A percentile compares a stretch with the other conserved stretches of the same genome.
Evolutionary conservation across 202 grass and related monocot genomes (phyloP).

Genomic region (Schoenoplectus triqueter): DNA sequence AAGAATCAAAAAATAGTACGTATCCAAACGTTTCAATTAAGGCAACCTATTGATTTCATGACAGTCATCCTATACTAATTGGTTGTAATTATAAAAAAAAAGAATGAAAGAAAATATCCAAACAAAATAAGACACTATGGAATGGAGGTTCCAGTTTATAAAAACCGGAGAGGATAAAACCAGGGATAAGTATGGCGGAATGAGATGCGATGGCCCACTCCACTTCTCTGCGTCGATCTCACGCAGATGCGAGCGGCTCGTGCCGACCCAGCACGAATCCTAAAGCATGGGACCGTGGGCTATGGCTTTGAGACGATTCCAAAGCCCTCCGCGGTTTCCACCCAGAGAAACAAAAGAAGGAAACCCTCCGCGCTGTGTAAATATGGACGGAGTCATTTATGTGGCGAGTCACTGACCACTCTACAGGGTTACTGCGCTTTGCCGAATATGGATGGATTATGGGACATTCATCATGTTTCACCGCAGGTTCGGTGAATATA

Average conservation of each 20-base stretch:
- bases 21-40: background rate
- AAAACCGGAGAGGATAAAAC: background rate
- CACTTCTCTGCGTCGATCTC: slow-evolving; percentile 27
- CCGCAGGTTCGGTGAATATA: too few species aligned
- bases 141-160: background rate
- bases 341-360: too few species aligned
- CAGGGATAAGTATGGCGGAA: background rate
- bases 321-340: background rate
- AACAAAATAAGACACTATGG: background rate
- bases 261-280: slow-evolving; percentile 3
- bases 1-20: too few species aligned
- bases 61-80: background rate
- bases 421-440: too few species aligned
- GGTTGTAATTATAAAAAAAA: background rate
- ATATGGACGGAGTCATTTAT: too few species aligned
- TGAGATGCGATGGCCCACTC: slow-evolving; percentile 32
- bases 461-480: too few species aligned
- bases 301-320: background rate
- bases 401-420: too few species aligned
- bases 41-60: background rate
- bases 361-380: too few species aligned
- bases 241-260: slow-evolving; percentile 23
- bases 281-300: background rate
- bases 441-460: too few species aligned
- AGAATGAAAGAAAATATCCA: background rate